Conservation (phyloP, 1,284 basidiomycete species). For the Cystobasidium slooffiae region DNA sequence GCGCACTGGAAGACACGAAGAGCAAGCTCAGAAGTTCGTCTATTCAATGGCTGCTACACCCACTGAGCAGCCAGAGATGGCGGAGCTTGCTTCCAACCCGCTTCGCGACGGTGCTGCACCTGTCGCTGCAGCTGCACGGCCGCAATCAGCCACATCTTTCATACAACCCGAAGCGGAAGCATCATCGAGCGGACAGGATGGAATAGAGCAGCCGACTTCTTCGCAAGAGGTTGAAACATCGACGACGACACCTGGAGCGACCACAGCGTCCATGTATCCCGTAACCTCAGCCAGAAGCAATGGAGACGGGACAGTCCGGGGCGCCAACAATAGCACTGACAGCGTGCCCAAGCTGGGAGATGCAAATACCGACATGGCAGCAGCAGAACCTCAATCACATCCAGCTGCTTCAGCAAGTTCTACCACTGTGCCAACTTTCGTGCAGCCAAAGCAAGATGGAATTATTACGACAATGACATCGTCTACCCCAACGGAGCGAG, state of each 20-base stretch:
- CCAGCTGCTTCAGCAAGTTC: neutral
- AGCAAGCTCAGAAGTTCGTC: too few relatives aligned
- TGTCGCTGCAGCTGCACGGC: neutral
- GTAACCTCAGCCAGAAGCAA: neutral
- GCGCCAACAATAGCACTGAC: constrained; percentile 1
- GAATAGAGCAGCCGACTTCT: neutral
- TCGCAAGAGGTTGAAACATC: neutral
- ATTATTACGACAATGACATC: neutral
- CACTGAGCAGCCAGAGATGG: constrained; percentile 8
- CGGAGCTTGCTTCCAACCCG: constrained; percentile 4
- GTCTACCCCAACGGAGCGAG: neutral
- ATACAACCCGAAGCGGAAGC: neutral
- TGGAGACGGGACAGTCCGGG: constrained; percentile 13
- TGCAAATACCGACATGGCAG: neutral
- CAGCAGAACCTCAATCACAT: neutral
- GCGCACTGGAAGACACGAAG: neutral
- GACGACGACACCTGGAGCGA: neutral
- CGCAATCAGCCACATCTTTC: neutral
- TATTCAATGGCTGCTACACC: constrained; percentile 9
- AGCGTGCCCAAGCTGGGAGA: neutral
- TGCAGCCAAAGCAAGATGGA: neutral
- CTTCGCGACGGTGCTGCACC: neutral
- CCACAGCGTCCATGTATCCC: neutral
- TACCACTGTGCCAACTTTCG: neutral
- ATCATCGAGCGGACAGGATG: neutral